These are phyloP conservation scores for Austroboletus niveus DNA, from an alignment of 1,284 basidiomycete genomes.

Conservation along the genomic window DNA sequence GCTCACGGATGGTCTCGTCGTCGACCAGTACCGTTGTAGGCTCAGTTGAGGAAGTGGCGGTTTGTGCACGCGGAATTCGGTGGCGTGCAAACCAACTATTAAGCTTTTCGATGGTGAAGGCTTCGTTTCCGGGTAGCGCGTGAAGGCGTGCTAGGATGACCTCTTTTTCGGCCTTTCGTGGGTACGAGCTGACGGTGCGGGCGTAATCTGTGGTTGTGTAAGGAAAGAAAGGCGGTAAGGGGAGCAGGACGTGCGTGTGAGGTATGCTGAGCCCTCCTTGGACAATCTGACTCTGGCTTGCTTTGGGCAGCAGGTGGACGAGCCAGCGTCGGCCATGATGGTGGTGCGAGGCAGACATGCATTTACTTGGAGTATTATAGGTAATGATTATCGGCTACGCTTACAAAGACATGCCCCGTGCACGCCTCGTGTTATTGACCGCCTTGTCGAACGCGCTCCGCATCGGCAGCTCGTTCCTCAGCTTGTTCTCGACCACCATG, in stretches of 20 bases:
- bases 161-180: slow-evolving; percentile 15
- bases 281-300: slow-evolving; percentile 18
- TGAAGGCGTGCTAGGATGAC: slow-evolving; percentile 14
- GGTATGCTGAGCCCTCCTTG: slow-evolving; percentile 7
- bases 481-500: slow-evolving; percentile 58
- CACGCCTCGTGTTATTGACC: slow-evolving; percentile 19
- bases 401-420: slow-evolving; percentile 32
- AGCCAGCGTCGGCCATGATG: background rate
- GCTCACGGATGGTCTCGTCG: slow-evolving; percentile 29
- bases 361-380: too few relatives aligned
- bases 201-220: slow-evolving; percentile 18
- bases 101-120: slow-evolving; percentile 19
- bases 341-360: background rate
- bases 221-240: background rate
- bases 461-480: slow-evolving; percentile 53
- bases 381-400: slow-evolving; percentile 12
- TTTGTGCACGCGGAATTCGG: slow-evolving; percentile 9
- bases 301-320: slow-evolving; percentile 1
- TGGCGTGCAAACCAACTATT: slow-evolving; percentile 25
- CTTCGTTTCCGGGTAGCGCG: slow-evolving; percentile 25
- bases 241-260: slow-evolving; percentile 11
- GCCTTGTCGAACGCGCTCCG: slow-evolving; percentile 48
- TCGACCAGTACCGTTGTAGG: slow-evolving; percentile 6
- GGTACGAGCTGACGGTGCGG: slow-evolving; percentile 11
- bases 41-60: background rate